Conservation (phyloP, 495 filamentous ascomycete genomes). For the Bathelium albidoporum region DNA sequence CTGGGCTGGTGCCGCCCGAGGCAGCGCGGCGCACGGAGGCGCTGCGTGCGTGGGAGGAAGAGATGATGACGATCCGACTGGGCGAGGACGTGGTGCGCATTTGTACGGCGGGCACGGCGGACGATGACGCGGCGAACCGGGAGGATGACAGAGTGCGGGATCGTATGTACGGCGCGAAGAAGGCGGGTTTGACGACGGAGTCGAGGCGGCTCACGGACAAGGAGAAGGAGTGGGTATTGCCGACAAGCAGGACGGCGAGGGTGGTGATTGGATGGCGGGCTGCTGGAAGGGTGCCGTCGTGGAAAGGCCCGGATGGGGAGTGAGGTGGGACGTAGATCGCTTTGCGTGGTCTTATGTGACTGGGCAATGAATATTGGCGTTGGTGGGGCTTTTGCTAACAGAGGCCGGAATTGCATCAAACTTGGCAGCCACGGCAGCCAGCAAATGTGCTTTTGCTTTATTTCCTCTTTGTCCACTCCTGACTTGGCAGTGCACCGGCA, state of each 20-base stretch:
- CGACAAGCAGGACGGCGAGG: neutral
- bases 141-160: neutral
- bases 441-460: neutral
- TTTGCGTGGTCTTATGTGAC: neutral
- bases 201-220: neutral
- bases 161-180: neutral
- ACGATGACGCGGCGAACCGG: neutral
- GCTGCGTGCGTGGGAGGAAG: neutral
- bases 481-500: neutral
- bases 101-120: neutral
- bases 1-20: neutral
- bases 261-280: neutral
- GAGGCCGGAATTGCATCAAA: too few relatives aligned
- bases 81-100: neutral
- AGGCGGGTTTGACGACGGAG: neutral
- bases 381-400: neutral
- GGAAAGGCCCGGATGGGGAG: neutral
- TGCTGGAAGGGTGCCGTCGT: neutral
- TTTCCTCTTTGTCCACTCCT: neutral
- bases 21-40: neutral
- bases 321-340: neutral
- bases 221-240: neutral
- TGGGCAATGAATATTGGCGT: neutral
- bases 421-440: too few relatives aligned
- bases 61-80: neutral